Percentiles rank a stretch among this genome's conserved stretches.
Evolutionary conservation across 495 filamentous ascomycete genomes (phyloP).

Genomic region (Penicillium dipodomyicola): DNA sequence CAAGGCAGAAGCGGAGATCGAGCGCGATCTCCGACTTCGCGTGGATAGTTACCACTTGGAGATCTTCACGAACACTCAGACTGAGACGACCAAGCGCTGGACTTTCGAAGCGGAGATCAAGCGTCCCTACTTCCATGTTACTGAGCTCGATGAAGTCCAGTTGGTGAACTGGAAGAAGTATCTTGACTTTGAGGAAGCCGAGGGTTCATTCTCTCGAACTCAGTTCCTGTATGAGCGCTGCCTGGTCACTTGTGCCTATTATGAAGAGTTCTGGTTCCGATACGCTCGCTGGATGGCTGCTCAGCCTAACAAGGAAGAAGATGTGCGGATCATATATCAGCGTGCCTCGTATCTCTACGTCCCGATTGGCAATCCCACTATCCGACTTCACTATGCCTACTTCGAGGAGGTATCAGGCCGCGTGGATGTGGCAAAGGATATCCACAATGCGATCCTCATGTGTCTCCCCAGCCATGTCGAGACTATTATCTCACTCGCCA

Average conservation of each 20-base stretch:
- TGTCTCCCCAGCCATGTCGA: constrained; percentile 74
- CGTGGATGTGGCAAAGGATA: constrained; percentile 73
- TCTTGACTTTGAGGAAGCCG: constrained; percentile 90
- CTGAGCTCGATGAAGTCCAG: constrained; percentile 81
- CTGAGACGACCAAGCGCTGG: constrained; percentile 91
- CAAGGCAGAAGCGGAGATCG: constrained; percentile 72
- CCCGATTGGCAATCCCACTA: constrained; percentile 74
- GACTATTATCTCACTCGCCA: constrained; percentile 84
- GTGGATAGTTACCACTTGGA: constrained; percentile 80
- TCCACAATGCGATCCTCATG: constrained; percentile 77
- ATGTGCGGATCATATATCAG: constrained; percentile 91
- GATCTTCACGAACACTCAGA: constrained; percentile 76
- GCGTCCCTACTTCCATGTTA: constrained; percentile 95
- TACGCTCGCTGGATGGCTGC: constrained; percentile 97
- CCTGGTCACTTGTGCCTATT: constrained; percentile 86
- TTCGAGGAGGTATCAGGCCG: constrained; percentile 86
- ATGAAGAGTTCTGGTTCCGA: constrained; percentile 96
- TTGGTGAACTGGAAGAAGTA: constrained; percentile 95
- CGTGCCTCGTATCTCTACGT: constrained; percentile 80
- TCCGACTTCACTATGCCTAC: constrained; percentile 87
- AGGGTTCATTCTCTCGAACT: constrained; percentile 71
- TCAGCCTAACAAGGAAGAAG: constrained; percentile 78
- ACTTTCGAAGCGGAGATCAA: constrained; percentile 94
- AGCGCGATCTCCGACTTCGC: constrained; percentile 74
- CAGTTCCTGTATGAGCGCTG: constrained; percentile 92